Base-by-base conservation (phyloP, 2,329 filamentous ascomycete species). In the Cadophora sp. region DNA sequence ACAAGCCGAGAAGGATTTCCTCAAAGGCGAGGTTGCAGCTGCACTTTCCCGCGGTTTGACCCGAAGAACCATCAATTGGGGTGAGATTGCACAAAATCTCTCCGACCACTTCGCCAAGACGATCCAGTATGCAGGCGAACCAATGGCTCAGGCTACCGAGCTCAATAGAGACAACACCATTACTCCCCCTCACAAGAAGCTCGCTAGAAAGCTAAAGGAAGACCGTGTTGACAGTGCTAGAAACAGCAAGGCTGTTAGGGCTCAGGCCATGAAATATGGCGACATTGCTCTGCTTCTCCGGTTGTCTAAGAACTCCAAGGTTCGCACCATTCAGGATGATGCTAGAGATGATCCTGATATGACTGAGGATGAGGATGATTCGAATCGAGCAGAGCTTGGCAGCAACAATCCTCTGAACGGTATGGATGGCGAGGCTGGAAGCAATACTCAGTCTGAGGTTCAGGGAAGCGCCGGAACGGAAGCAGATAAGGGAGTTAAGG, bases 1-100 rank as follows among this genome's bases (percentile, higher is more conserved):
- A 1, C 41, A 66, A 58, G 30, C 20, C 1, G 67, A 71, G 9
- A 65, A 61, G 9, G 53, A 69, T 11, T 24, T 33, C 13, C 53
- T 67, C 16, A 58, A 58, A 30, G 1, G 20, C 60, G 3, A n/a
- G n/a, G 16, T 67, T 20, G 22, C 50, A 14, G 48, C n/a, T 33
- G 55, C 20, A 0, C 16, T 64, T 1, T 30, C 33, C 4, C n/a
- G 24, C 8, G 65, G 65, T 16, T 47, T 56, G 22, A 61, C 22
- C 22, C 47, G 55, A n/a, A 53, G 39, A 9, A 58, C 39, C 6
- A 58, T 67, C 16, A 14, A 64, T 3, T 67, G 65, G 65, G 56
- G 60, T n/a, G 41, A 27, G 1, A 51, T 64, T n/a, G 56, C 65
- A 8, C 8, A 48, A 24, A 56, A 1, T n/a, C 24, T 61, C 6